Conservation (phyloP, 441 rosid species). For the Bruguiera hainesii region DNA sequence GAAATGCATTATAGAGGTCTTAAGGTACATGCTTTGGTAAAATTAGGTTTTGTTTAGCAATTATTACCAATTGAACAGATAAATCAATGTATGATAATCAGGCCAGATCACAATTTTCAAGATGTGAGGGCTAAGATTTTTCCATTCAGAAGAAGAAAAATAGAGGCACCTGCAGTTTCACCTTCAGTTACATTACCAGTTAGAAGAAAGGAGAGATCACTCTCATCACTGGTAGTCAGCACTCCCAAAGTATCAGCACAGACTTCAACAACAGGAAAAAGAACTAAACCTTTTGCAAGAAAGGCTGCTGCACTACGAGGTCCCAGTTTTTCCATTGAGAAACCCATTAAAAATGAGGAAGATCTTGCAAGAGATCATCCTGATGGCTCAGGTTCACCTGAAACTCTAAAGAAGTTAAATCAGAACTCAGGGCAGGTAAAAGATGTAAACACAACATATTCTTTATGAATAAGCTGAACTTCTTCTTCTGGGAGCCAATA, state of each 20-base stretch:
- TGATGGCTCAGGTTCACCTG: slow-evolving; percentile 44
- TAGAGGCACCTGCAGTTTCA: slow-evolving; percentile 47
- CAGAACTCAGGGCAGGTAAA: slow-evolving; percentile 44
- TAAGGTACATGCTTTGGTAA: slow-evolving; percentile 4
- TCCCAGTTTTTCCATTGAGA: slow-evolving; percentile 36
- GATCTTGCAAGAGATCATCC: slow-evolving; percentile 40
- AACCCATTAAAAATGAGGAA: slow-evolving; percentile 50
- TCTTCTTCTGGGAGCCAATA: slow-evolving; percentile 6
- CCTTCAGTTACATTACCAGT: slow-evolving; percentile 40
- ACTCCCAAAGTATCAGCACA: slow-evolving; percentile 55
- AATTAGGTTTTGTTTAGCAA: slow-evolving; percentile 2
- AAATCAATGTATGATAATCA: slow-evolving; percentile 26
- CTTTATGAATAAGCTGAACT: slow-evolving; percentile 11
- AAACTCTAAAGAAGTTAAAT: slow-evolving; percentile 31
- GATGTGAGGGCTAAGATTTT: slow-evolving; percentile 67
- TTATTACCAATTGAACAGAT: slow-evolving; percentile 9
- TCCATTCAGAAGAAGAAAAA: slow-evolving; percentile 58
- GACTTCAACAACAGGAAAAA: slow-evolving; percentile 46
- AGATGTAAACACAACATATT: slow-evolving; percentile 12
- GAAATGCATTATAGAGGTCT: slow-evolving; percentile 6
- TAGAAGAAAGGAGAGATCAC: slow-evolving; percentile 65
- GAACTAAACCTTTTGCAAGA: slow-evolving; percentile 46
- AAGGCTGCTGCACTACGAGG: slow-evolving; percentile 44
- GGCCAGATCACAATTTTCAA: slow-evolving; percentile 78
- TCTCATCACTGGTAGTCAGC: slow-evolving; percentile 61